phyloP scores from a whole-genome alignment of 1,284 basidiomycete species.

The Ceratobasidium sp. region DNA sequence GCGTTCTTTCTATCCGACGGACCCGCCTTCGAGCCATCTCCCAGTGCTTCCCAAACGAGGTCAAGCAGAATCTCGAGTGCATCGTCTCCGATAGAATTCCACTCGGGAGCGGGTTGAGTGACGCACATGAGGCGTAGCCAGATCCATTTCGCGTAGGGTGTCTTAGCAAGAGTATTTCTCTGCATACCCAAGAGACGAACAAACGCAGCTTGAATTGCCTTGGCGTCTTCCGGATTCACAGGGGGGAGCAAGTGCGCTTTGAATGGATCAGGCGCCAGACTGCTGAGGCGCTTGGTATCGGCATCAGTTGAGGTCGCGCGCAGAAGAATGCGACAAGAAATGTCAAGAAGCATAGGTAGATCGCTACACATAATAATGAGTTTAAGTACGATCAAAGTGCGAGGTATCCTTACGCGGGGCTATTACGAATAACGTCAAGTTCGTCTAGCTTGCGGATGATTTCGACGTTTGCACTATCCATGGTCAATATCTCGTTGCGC shows the following conservation, averaged over 20 bases:
- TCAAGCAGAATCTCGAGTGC: constrained; percentile 29
- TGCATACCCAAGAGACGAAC: constrained; percentile 38
- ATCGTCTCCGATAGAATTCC: constrained; percentile 31
- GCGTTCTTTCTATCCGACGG: constrained; percentile 28
- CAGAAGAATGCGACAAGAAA: constrained; percentile 37
- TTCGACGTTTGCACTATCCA: constrained; percentile 32
- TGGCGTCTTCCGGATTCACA: background rate
- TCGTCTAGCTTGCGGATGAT: constrained; percentile 38
- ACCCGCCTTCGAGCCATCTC: constrained; percentile 30
- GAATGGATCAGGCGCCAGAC: constrained; percentile 27
- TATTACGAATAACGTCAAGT: constrained; percentile 31
- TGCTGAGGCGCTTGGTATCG: constrained; percentile 26
- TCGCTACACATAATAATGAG: constrained; percentile 18
- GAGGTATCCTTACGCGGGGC: constrained; percentile 20
- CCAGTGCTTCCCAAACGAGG: constrained; percentile 37
- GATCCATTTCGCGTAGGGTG: constrained; percentile 31
- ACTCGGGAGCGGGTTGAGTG: constrained; percentile 24
- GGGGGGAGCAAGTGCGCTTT: constrained; percentile 32
- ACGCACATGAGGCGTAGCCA: constrained; percentile 27
- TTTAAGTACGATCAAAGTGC: background rate
- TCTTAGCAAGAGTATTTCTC: constrained; percentile 34
- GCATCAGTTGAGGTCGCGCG: constrained; percentile 24
- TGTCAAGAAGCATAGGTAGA: constrained; percentile 34
- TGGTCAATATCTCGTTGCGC: constrained; percentile 35
- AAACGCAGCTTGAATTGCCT: constrained; percentile 33